Conservation (phyloP, 768 basidiomycete species). For the Strobilomyces echinocephalus region DNA sequence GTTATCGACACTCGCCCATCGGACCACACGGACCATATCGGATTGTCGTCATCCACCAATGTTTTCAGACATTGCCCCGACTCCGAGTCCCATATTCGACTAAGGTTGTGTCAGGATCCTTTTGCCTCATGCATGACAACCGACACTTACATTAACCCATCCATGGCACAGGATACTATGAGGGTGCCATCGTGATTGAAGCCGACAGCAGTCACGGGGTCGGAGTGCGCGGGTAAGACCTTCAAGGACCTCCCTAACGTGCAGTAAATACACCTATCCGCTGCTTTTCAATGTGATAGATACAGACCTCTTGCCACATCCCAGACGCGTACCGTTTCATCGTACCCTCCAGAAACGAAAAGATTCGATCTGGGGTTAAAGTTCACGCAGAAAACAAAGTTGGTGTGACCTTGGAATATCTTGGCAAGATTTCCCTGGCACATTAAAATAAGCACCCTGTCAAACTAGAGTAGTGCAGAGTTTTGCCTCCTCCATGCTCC, state of each 20-base stretch:
- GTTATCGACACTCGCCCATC: not conserved
- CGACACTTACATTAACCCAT: constrained; percentile 82
- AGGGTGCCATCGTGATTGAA: constrained; percentile 96
- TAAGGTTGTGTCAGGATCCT: constrained; percentile 29
- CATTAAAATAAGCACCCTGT: not conserved
- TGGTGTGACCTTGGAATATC: constrained; percentile 80
- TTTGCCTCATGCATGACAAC: not conserved
- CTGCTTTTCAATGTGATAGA: not conserved
- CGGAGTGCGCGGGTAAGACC: constrained; percentile 91
- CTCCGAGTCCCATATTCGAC: constrained; percentile 96
- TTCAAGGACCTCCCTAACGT: constrained; percentile 73
- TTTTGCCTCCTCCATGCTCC: constrained; percentile 66
- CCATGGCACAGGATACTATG: constrained; percentile 92
- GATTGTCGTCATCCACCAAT: constrained; percentile 92
- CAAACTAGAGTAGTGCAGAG: constrained; percentile 6
- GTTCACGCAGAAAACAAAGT: constrained; percentile 90
- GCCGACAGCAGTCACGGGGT: constrained; percentile 90
- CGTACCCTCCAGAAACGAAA: constrained; percentile 89
- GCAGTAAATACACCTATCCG: constrained; percentile 1
- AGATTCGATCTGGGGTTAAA: constrained; percentile 89
- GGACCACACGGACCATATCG: constrained; percentile 61
- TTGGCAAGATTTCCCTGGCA: constrained; percentile 55
- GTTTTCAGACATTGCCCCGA: constrained; percentile 98
- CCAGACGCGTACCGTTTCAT: constrained; percentile 97
- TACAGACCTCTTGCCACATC: constrained; percentile 78